Conservation (phyloP, 305 asterid genomes). For the Ilex paraguariensis region DNA sequence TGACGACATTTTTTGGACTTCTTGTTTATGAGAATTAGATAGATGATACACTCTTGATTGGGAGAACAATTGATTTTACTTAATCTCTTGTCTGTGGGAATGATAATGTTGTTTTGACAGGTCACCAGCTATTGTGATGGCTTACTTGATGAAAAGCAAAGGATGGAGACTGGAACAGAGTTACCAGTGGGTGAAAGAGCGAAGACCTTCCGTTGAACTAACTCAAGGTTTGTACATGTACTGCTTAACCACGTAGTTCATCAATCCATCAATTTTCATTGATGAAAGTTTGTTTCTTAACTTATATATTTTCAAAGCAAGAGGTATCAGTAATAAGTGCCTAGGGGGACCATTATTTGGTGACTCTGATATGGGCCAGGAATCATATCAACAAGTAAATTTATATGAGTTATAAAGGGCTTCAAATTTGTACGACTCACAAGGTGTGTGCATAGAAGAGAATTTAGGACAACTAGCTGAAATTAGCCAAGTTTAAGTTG, state of each 20-base stretch:
- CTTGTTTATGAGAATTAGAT: too few species aligned
- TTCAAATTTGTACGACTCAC: too few species aligned
- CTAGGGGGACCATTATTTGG: not conserved
- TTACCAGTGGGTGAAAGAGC: conserved; percentile 93
- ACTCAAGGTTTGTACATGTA: conserved; percentile 46
- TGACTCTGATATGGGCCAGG: not conserved
- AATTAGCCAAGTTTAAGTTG: too few species aligned
- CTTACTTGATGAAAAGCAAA: conserved; percentile 88
- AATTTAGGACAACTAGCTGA: too few species aligned
- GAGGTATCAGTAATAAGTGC: not conserved
- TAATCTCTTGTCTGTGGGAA: too few species aligned
- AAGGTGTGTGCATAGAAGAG: too few species aligned
- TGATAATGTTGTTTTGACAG: conserved; percentile 31
- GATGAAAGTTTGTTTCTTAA: not conserved
- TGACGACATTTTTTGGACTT: too few species aligned
- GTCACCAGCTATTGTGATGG: conserved; percentile 90
- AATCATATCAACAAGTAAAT: not conserved
- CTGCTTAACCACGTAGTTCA: not conserved
- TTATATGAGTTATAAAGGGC: not conserved
- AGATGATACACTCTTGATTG: too few species aligned
- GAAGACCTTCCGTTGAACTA: conserved; percentile 62
- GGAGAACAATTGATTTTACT: too few species aligned
- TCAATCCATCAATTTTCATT: not conserved
- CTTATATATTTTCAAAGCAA: not conserved
- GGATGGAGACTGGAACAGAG: conserved; percentile 84